Base-by-base conservation (phyloP, 345 rosid species). In the Hypericum androsaemum region DNA sequence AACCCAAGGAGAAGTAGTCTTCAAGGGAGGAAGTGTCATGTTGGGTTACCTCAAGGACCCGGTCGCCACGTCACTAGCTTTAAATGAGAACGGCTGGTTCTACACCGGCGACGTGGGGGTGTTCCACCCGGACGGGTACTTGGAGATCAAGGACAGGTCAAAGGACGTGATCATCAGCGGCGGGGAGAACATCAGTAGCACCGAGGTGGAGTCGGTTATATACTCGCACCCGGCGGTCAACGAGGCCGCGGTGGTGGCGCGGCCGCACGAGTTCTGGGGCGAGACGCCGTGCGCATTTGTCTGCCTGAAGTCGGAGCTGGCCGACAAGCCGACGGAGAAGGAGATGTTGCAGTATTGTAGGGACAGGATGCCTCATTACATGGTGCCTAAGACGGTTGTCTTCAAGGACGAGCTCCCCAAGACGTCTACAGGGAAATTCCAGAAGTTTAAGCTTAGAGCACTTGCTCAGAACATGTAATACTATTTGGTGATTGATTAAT, bases 361-460 rank as follows among this genome's bases (percentile, higher is more conserved):
- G 52, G 75, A 64, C 37, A 74, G 54, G 37, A 52, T 89, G 70
- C 88, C 95, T 0, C 94, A 60, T 57, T 89, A 72, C 53, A 89
- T 86, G 95, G 80, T 82, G 53, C 95, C 97, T 6, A 73, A 73
- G 56, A 83, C 83, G 0, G 66, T 86, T 15, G 70, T 82, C 45
- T 83, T 82, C 7, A 43, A 14, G 41, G 74, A 69, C 10, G 86
- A 89, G 41, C 56, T 89, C 56, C 90, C 95, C 0, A 84, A 66
- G 63, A 86, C 88, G 13, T 78, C 94, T 5, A 86, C 97, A 0
- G 95, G 94, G 50, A 83, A 89, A 70, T 68, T 79, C 36, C 81
- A 80, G 43, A 82, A 89, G 75, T 80, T 60, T 60, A 13, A 77
- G 5, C 71, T 86, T 7, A 78, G 89, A 52, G 80, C 83, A 55